These are phyloP conservation scores for Reutealis trisperma DNA, from an alignment of 345 rosid genomes.

Conservation along the genomic window DNA sequence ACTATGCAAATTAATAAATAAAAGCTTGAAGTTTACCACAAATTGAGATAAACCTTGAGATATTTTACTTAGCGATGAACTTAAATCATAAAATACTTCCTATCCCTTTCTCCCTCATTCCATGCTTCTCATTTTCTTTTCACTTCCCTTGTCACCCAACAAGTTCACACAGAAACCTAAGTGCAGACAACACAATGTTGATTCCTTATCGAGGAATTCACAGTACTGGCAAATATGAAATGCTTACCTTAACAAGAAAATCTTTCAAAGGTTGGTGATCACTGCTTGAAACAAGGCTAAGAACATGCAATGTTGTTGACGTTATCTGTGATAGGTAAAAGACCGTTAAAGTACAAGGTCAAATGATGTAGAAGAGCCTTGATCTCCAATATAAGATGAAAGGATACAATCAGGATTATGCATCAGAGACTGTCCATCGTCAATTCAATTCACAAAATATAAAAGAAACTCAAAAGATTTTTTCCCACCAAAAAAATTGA, in stretches of 20 bases:
- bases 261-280: conserved; percentile 63
- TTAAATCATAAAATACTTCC: not conserved
- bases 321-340: conserved; percentile 57
- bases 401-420: not conserved
- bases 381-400: not conserved
- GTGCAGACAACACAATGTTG: not conserved
- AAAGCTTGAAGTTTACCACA: not conserved
- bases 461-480: not conserved
- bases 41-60: not conserved
- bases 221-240: conserved; percentile 9
- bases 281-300: conserved; percentile 60
- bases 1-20: not conserved
- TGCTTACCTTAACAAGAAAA: conserved; percentile 73
- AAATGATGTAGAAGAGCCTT: not conserved
- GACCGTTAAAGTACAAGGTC: not conserved
- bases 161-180: not conserved
- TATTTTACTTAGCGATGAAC: not conserved
- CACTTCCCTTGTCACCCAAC: not conserved
- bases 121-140: not conserved
- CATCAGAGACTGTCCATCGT: not conserved
- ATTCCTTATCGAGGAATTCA: not conserved
- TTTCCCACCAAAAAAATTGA: not conserved
- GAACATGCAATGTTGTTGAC: conserved; percentile 76
- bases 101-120: not conserved
- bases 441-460: not conserved